A percentile compares a stretch with the other conserved stretches of the same genome.
phyloP scores from a whole-genome alignment of 2,329 filamentous ascomycete species.

The Aspergillus ochraceus region DNA sequence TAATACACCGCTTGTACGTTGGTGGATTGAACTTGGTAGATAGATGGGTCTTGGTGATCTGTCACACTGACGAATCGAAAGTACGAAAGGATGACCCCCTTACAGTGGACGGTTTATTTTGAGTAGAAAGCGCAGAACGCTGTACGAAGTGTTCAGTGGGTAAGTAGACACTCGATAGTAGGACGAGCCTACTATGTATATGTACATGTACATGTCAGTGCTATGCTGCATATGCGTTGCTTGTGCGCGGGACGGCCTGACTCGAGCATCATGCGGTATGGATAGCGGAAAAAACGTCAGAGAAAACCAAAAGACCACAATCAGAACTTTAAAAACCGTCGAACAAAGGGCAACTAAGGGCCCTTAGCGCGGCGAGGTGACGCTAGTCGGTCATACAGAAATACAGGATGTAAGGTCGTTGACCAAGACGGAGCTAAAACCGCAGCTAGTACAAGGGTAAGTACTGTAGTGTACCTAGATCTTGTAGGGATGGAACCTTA shows the following conservation, averaged over 20 bases:
- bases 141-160: no score
- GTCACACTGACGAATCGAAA: background rate
- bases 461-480: background rate
- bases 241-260: no score
- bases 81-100: background rate
- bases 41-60: background rate
- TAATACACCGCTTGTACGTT: background rate
- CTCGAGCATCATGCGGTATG: no score
- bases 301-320: background rate
- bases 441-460: background rate
- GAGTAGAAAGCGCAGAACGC: background rate
- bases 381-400: conserved; percentile 3
- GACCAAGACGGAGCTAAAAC: conserved; percentile 1
- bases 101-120: background rate
- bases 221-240: no score
- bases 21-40: background rate
- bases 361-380: background rate
- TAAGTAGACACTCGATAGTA: no score
- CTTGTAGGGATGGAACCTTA: background rate
- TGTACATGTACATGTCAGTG: background rate
- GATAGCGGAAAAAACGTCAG: background rate
- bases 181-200: background rate
- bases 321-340: background rate
- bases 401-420: conserved; percentile 6
- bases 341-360: background rate